Evolutionary conservation across 768 basidiomycete genomes (phyloP), one percentile per base, ranked within the genome.

Genomic region (Calocera viscosa): DNA sequence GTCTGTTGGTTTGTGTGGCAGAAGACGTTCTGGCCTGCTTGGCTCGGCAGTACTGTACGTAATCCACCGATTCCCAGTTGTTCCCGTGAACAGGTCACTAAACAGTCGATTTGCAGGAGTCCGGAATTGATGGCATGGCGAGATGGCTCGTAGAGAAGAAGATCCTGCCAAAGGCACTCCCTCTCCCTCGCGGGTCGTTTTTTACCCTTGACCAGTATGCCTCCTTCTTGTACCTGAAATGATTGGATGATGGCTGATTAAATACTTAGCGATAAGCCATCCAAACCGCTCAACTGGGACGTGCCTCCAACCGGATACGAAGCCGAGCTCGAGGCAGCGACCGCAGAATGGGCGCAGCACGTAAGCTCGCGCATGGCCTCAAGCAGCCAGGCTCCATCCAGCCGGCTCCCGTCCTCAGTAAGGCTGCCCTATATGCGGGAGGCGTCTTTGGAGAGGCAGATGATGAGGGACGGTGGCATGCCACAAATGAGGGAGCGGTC

Each of bases 281-380:
- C 30, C 53, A 60, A 60, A 30, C 53, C 53, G 5, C 5, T 60
- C 14, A 60, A 60, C 30, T 60, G 53, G 53, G 53, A 60, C 26
- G 22, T 60, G 14, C 53, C 53, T 5, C 53, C 53, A 28, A 19
- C 53, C 30, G 53, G 53, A 5, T 16, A 16, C 10, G 53, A 60
- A 19, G 11, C 24, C 3, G 53, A 32, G 22, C 26, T 60, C 14
- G 53, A 60, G 30, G 26, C 10, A 60, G 53, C 53, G 11, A 60
- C 2, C 3, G 30, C 53, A 10, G 53, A 60, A 26, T 60, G 53
- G 53, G 53, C 53, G 30, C 53, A 60, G 30, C 24, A 26, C 10
- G 30, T 60, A 10, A 60, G 53, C 53, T 60, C 53, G 53, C 53
- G 53, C 24, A 60, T 60, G 53, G 53, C 53, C 8, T 60, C 53